phyloP scores from a whole-genome alignment of 2,329 filamentous ascomycete genomes.

The Fusarium acutatum region DNA sequence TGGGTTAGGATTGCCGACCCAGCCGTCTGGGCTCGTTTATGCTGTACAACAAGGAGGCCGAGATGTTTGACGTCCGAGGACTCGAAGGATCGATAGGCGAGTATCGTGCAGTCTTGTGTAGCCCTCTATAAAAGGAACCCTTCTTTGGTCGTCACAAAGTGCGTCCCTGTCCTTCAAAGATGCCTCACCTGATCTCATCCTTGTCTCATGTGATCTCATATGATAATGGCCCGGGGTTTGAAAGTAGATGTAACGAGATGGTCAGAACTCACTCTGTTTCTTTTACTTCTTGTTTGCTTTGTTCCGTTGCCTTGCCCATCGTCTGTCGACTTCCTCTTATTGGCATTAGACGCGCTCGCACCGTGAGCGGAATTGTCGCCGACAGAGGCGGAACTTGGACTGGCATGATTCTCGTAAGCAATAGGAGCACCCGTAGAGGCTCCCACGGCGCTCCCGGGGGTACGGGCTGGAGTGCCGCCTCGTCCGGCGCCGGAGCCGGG shows the following conservation, averaged over 20 bases:
- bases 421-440: slow-evolving; percentile 42
- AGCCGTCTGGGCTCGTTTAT: background rate
- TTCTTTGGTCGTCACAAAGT: background rate
- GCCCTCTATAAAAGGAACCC: background rate
- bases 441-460: slow-evolving; percentile 31
- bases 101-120: background rate
- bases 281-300: slow-evolving; percentile 67
- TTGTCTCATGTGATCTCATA: slow-evolving; percentile 15
- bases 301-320: slow-evolving; percentile 47
- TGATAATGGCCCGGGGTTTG: background rate
- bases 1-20: background rate
- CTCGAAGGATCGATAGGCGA: slow-evolving; percentile 13
- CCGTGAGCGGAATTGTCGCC: slow-evolving; percentile 60
- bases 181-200: background rate
- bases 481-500: slow-evolving; percentile 28
- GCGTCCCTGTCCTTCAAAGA: background rate
- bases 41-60: slow-evolving; percentile 16
- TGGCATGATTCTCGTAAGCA: slow-evolving; percentile 47
- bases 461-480: slow-evolving; percentile 27
- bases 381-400: slow-evolving; percentile 52
- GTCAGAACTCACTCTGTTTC: slow-evolving; percentile 61
- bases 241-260: slow-evolving; percentile 1
- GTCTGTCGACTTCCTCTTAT: slow-evolving; percentile 52
- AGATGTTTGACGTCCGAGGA: background rate
- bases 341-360: slow-evolving; percentile 38